Evolutionary conservation across 2,329 filamentous ascomycete species (phyloP).

Genomic region (Epichloe hybrida): DNA sequence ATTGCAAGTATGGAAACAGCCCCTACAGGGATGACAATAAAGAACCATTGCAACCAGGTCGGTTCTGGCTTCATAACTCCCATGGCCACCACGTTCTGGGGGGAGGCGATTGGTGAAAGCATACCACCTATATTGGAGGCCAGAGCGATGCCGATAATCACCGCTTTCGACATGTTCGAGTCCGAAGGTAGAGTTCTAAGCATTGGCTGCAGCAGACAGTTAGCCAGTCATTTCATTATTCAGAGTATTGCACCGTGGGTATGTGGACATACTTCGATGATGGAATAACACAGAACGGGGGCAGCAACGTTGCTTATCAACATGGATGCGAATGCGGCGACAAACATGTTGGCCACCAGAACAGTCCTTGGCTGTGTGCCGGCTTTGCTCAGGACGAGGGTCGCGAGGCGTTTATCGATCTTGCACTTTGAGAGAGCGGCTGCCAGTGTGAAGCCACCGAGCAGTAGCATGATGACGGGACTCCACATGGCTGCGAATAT

Average conservation of each 20-base stretch:
- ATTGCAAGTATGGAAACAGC: conserved; percentile 78
- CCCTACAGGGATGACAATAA: conserved; percentile 85
- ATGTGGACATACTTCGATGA: conserved; percentile 61
- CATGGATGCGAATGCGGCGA: conserved; percentile 96
- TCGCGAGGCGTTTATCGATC: conserved; percentile 94
- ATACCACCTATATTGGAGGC: conserved; percentile 94
- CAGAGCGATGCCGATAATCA: conserved; percentile 89
- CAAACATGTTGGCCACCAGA: conserved; percentile 95
- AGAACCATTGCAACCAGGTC: conserved; percentile 95
- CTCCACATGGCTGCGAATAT: conserved; percentile 98
- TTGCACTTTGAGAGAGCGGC: conserved; percentile 93
- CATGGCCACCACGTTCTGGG: conserved; percentile 92
- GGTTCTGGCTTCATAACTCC: conserved; percentile 89
- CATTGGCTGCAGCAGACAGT: conserved; percentile 50
- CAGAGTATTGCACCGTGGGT: not conserved
- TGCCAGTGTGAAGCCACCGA: conserved; percentile 91
- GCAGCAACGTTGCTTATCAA: conserved; percentile 98
- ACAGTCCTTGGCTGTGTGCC: conserved; percentile 83
- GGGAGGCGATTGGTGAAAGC: conserved; percentile 95
- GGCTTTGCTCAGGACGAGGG: conserved; percentile 89
- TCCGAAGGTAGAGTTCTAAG: conserved; percentile 82
- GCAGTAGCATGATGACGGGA: conserved; percentile 92
- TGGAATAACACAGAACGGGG: conserved; percentile 91
- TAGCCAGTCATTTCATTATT: not conserved
- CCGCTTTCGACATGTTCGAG: conserved; percentile 85